Evolutionary conservation across 257 asterid species (phyloP), one percentile per base, ranked within the genome.

Genomic region (Nyctanthes arbortristis): DNA sequence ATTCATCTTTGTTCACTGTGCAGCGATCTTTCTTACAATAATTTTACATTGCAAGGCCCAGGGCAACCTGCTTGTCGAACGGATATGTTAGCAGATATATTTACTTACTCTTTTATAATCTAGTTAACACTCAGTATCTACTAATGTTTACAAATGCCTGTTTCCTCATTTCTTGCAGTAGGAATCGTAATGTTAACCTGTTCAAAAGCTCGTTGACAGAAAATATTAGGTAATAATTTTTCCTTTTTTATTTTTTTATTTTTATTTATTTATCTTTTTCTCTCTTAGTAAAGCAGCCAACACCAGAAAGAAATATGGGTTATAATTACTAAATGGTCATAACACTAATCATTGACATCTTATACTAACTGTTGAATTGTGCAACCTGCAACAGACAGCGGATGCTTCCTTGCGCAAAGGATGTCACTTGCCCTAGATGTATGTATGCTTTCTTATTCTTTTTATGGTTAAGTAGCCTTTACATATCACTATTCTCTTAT

Each of bases 21-120:
- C 96, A 89, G 96, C 71, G 97, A 89, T 79, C 90, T 89, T 66
- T 89, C 97, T 12, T 92, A 89, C 88, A 92, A 92, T 68, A 92
- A 92, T 75, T 92, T 92, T 71, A 85, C 96, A 28, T 83, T 82
- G 90, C 90, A 81, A 83, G 92, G 86, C 69, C 79, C 85, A 9
- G 92, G 78, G 24, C 85, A 77, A 55, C 78, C 85, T 68, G 87
- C 92, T 69, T 92, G 97, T 79, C 93, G 63, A 72, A 75, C 55
- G 56, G 75, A 86, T 83, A 73, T 55, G 97, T 89, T 55, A 74
- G 90, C 14, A 65, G 35, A 78, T 70, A 66, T 34, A 27, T 69
- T 69, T 33, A 34, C n/a, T 45, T 33, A n/a, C 34, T 60, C 49
- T 57, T 45, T 71, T 22, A 32, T 40, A 27, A 45, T 57, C 28